These are phyloP conservation scores for Avena atlantica DNA, from an alignment of 176 grass and related monocot genomes.

Conservation along the genomic window DNA sequence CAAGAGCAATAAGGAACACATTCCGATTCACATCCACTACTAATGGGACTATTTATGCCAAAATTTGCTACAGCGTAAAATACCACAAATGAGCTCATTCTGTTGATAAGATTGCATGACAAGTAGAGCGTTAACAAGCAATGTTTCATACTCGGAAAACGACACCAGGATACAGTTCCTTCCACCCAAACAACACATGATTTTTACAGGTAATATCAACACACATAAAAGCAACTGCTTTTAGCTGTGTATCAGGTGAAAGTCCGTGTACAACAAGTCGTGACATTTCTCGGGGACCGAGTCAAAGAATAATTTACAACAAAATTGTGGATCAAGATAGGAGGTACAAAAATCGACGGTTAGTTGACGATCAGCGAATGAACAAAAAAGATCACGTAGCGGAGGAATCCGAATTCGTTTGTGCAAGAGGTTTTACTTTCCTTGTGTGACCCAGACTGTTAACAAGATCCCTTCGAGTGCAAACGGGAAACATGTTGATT, in stretches of 20 bases:
- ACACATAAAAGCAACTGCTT: not conserved
- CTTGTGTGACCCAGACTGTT: conserved; percentile 88
- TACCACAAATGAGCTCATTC: not conserved
- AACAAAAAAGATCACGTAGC: not conserved
- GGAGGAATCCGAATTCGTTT: conserved; percentile 48
- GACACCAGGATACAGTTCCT: not conserved
- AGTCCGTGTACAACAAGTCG: conserved; percentile 36
- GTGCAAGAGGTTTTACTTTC: conserved; percentile 80
- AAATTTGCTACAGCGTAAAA: not conserved
- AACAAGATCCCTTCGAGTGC: conserved; percentile 88
- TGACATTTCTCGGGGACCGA: conserved; percentile 26
- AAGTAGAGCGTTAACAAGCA: not conserved
- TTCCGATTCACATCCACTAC: not conserved
- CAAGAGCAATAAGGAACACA: not conserved
- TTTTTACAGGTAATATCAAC: conserved; percentile 47
- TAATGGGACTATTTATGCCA: not conserved
- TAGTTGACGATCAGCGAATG: conserved; percentile 42
- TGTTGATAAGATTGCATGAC: not conserved
- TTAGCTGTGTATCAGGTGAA: conserved; percentile 30
- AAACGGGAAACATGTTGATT: conserved; percentile 88
- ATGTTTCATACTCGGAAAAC: not conserved
- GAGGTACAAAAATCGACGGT: conserved; percentile 39
- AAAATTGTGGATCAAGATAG: conserved; percentile 51
- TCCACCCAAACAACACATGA: conserved; percentile 4
- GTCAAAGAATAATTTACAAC: conserved; percentile 61